Evolutionary conservation across 2,329 filamentous ascomycete genomes (phyloP), one percentile per base, ranked within the genome.

Genomic region (Pseudofabraea citricarpa): DNA sequence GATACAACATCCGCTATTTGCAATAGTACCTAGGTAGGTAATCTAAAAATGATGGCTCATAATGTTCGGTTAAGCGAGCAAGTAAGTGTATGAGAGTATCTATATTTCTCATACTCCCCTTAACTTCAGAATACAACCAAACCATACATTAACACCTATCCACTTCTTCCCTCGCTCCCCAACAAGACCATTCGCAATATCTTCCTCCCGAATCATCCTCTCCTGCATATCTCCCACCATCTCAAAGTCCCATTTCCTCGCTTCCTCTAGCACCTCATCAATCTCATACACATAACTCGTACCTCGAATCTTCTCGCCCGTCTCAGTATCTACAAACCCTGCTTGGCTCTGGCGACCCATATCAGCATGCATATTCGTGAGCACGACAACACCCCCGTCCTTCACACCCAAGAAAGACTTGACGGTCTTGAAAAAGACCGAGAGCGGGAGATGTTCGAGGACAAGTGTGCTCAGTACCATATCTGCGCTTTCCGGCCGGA

Each of bases 341-440:
- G 81, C 81, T 55, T 81, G 78, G 20, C 72, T 75, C 13, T 71
- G 66, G 12, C 50, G 49, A 1, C 79, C 80, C 79, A 85, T 84
- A 3, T 83, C 74, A 2, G 70, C 61, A 57, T 85, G 81, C 81
- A 85, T 85, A 54, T 84, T 85, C 1, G 79, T 84, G n/a, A 85
- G 54, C 8, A 84, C 63, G 5, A 81, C 62, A 37, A 71, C 60
- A 0, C 74, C 79, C 0, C 69, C 69, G 3, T 51, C 53, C 5
- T 68, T 61, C n/a, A n/a, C n/a, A n/a, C n/a, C n/a, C 13, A 84
- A 58, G 1, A 75, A 60, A 9, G 54, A 50, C 1, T 65, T 53
- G 0, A 72, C 67, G 0, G 71, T 69, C 3, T 51, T 40, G 59
- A 85, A 84, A 55, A 70, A 76, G 0, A 60, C 50, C 0, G 50